These are phyloP conservation scores for Tuber umbilicatum DNA, from an alignment of 495 filamentous ascomycete species.

Conservation along the genomic window DNA sequence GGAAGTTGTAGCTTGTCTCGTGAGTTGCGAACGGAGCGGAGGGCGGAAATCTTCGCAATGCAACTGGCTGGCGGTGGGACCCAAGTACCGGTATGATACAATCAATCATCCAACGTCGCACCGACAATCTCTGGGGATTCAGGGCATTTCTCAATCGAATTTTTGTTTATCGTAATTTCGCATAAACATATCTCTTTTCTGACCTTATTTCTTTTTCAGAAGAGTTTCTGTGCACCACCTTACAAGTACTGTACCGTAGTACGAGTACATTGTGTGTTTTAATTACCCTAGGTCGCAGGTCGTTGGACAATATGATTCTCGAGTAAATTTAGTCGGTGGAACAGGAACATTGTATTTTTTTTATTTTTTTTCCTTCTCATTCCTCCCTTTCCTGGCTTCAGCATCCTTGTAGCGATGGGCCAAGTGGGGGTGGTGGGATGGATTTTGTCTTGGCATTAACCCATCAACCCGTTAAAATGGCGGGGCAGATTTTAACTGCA, in stretches of 20 bases:
- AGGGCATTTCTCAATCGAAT: neutral
- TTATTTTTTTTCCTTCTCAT: neutral
- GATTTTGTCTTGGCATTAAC: conserved; percentile 28
- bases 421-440: conserved; percentile 23
- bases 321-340: no score
- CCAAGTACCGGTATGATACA: neutral
- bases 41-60: conserved; percentile 1
- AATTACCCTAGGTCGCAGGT: no score
- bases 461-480: conserved; percentile 16
- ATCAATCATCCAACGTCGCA: neutral
- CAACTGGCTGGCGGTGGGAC: neutral
- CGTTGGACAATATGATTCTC: neutral
- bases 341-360: neutral
- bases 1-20: conserved; percentile 20
- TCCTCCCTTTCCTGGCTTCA: neutral
- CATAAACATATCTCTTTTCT: neutral
- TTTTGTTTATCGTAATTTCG: neutral
- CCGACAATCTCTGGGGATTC: neutral
- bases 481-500: neutral
- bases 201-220: neutral
- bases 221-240: neutral
- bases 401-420: neutral
- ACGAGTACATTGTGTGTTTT: neutral
- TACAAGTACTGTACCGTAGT: no score
- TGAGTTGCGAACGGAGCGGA: conserved; percentile 8